phyloP scores from a whole-genome alignment of 768 basidiomycete species.

The Boletellus emodensis region DNA sequence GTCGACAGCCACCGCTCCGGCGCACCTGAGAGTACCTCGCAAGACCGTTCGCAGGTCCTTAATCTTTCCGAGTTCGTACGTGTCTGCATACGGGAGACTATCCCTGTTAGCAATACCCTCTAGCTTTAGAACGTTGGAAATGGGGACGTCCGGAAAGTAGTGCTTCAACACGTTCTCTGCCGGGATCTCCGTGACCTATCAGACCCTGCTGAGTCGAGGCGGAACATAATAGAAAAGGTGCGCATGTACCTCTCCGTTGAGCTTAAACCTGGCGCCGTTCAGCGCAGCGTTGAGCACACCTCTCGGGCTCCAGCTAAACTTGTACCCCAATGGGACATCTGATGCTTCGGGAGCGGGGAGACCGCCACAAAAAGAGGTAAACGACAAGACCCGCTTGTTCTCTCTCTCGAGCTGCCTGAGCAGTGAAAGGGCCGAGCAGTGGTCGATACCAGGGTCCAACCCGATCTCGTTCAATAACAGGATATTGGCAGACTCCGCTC shows the following conservation, averaged over 20 bases:
- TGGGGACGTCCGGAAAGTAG: constrained; percentile 63
- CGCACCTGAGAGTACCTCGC: constrained; percentile 79
- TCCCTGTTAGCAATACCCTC: constrained; percentile 89
- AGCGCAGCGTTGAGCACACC: constrained; percentile 80
- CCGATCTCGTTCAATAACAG: constrained; percentile 88
- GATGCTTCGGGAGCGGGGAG: constrained; percentile 67
- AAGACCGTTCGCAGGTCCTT: constrained; percentile 58
- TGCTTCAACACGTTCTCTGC: constrained; percentile 52
- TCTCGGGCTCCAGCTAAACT: constrained; percentile 90
- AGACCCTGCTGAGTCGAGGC: background rate
- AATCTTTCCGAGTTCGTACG: constrained; percentile 53
- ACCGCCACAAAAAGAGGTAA: constrained; percentile 91
- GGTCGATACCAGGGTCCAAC: constrained; percentile 86
- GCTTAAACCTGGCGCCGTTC: constrained; percentile 65
- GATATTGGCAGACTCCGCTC: constrained; percentile 60
- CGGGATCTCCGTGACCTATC: constrained; percentile 45
- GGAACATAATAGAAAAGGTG: background rate
- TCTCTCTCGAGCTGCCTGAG: constrained; percentile 48
- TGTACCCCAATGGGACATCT: constrained; percentile 76
- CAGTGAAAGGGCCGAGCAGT: constrained; percentile 78
- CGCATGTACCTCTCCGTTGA: constrained; percentile 49
- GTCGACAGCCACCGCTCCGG: background rate
- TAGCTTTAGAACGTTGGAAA: constrained; percentile 57
- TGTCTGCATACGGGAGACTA: constrained; percentile 63
- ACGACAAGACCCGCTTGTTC: constrained; percentile 60